Base-by-base conservation (phyloP, 2,329 filamentous ascomycete species). In the Myriosclerotinia curreyana region DNA sequence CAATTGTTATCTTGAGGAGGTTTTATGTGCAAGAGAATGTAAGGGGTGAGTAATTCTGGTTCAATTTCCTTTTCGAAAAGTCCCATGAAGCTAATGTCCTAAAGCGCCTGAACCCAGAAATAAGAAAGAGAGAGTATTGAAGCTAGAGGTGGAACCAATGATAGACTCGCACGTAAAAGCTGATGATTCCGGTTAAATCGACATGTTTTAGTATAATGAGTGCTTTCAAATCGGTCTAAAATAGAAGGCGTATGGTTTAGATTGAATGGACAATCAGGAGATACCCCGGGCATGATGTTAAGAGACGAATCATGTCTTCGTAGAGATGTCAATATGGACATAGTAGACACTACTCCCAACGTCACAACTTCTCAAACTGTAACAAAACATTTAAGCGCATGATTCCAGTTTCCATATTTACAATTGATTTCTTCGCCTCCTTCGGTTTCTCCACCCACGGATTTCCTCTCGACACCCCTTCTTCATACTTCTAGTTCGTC, bases 1-100 rank as follows among this genome's bases (percentile, higher is more conserved):
- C 95, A 5, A 96, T 99, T 66, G 93, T 94, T 76, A 78, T 99
- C 69, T 81, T 99, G 69, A 84, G 96, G 68, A 87, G 94, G 65
- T 99, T 99, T 77, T 99, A 99, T 76, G 91, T 99, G 40, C 95
- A 99, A 77, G 93, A 99, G 77, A 99, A 99, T 77, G 92, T 91
- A 68, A 90, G 95, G 81, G 91, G 90, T 91, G 79, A 71, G 80
- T 73, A 22, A n/a, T n/a, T 46, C 28, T 53, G 15, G 12, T 28
- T 58, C 3, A 61, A 25, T 44, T 38, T 12, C 34, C 34, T 62
- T 36, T 67, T 53, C 12, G 12, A 4, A 46, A 6, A 22, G 0
- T 4, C 50, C 20, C 3, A 25, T 28, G 25, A 22, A 44, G 53
- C 66, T 69, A 34, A 69, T 59, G 20, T 46, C 17, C 48, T 40